These are phyloP conservation scores for Vigna radiata DNA, from an alignment of 306 rosid species.

Conservation along the genomic window DNA sequence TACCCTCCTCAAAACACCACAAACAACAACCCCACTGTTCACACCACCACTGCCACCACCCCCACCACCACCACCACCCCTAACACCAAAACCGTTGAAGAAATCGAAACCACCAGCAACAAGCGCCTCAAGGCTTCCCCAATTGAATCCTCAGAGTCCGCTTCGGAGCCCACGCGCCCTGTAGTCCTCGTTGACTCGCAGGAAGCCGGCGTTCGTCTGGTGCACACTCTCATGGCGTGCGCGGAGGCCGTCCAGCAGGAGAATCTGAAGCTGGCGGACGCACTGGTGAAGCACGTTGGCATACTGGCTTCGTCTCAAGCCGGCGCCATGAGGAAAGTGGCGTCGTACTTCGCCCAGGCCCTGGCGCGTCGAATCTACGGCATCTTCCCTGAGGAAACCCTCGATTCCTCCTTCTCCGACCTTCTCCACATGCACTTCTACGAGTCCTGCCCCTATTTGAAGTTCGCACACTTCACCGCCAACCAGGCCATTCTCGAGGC, in stretches of 20 bases:
- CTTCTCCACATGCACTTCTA: conserved; percentile 82
- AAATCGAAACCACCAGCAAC: conserved; percentile 4
- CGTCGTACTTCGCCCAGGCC: conserved; percentile 75
- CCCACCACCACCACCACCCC: not conserved
- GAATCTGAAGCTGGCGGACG: conserved; percentile 66
- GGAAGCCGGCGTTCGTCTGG: conserved; percentile 82
- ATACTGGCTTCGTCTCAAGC: conserved; percentile 67
- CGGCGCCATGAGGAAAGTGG: conserved; percentile 85
- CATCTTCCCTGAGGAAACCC: conserved; percentile 53
- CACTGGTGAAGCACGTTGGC: conserved; percentile 66
- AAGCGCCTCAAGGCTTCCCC: conserved; percentile 56
- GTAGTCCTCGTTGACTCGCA: conserved; percentile 70
- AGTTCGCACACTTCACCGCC: conserved; percentile 94
- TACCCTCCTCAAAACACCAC: conserved; percentile 49
- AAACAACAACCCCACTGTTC: not conserved
- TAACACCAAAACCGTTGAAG: not conserved
- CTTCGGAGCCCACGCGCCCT: conserved; percentile 59
- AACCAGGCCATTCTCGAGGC: conserved; percentile 91
- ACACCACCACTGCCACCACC: no score
- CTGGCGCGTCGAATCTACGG: conserved; percentile 64
- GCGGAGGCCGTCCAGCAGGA: conserved; percentile 77
- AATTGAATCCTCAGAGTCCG: conserved; percentile 31
- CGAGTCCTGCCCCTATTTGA: conserved; percentile 78
- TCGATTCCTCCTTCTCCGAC: conserved; percentile 60
- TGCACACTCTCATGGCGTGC: conserved; percentile 83